Percentiles rank a stretch among this genome's conserved stretches.
Conservation (phyloP, 2,329 filamentous ascomycete genomes). For the Pseudogymnoascus sp. region DNA sequence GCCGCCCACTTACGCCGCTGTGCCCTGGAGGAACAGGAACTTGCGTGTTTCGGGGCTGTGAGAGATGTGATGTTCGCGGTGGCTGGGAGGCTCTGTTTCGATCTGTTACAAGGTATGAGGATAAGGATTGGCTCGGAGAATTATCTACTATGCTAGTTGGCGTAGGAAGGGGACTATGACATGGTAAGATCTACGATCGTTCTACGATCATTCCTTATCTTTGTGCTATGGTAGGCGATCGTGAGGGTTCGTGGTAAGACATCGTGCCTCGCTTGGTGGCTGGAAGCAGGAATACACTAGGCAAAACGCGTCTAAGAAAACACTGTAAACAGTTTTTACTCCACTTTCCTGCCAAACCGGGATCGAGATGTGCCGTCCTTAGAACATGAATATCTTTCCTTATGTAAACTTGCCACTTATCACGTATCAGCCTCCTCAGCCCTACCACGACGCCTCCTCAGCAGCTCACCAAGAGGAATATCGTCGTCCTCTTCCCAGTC, state of each 20-base stretch:
- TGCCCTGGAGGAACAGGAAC: background rate
- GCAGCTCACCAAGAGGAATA: slow-evolving; percentile 60
- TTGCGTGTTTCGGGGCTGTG: background rate
- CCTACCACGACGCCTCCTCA: slow-evolving; percentile 43
- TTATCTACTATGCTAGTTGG: background rate
- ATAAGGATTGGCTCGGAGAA: background rate
- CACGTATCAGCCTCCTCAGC: background rate
- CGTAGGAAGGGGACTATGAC: background rate
- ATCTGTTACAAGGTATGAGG: background rate
- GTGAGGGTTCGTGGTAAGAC: background rate
- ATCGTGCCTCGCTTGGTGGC: background rate
- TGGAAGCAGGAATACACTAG: background rate
- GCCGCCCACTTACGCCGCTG: background rate
- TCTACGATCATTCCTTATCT: background rate
- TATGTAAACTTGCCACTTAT: background rate
- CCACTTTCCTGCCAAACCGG: background rate
- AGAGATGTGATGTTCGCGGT: background rate
- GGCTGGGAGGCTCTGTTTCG: background rate
- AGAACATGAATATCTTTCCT: background rate
- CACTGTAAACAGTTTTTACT: background rate
- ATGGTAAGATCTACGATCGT: background rate
- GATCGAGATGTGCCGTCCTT: background rate
- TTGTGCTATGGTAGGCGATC: background rate
- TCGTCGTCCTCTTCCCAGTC: slow-evolving; percentile 46
- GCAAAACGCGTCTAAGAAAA: background rate